A percentile compares a stretch with the other conserved stretches of the same genome.
Evolutionary conservation across 2,329 filamentous ascomycete genomes (phyloP).

Genomic region (Nemania serpens): DNA sequence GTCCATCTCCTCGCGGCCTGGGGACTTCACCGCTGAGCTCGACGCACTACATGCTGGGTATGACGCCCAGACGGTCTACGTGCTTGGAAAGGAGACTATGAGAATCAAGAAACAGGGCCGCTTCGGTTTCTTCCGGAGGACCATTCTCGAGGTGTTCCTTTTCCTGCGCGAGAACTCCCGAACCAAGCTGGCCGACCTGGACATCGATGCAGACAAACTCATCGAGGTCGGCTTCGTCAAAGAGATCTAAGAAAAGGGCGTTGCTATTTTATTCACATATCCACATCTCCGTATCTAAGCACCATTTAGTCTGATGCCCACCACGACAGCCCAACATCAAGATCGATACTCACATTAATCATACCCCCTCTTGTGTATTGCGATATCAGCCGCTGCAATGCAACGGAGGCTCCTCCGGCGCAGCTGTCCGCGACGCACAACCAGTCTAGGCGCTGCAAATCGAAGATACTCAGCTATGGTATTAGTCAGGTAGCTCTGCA

Average conservation of each 20-base stretch:
- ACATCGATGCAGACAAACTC: constrained; percentile 7
- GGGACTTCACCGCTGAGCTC: neutral
- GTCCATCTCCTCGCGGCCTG: neutral
- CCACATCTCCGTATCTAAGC: neutral
- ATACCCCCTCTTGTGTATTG: neutral
- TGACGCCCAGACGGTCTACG: constrained; percentile 7
- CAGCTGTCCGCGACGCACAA: neutral
- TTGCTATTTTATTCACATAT: neutral
- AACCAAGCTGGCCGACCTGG: constrained; percentile 6
- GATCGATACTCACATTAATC: neutral
- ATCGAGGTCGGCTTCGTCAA: constrained; percentile 13
- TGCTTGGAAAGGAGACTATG: constrained; percentile 12
- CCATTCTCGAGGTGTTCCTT: neutral
- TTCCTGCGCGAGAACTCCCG: constrained; percentile 9
- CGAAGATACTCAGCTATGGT: neutral
- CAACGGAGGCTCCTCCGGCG: neutral
- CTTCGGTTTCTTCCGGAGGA: neutral
- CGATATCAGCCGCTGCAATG: neutral
- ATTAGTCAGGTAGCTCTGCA: neutral
- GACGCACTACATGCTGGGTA: neutral
- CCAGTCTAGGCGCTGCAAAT: neutral
- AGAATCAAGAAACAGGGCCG: neutral
- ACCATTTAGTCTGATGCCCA: neutral
- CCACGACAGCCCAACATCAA: neutral
- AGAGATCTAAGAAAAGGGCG: constrained; percentile 1